Base-by-base conservation (phyloP, 345 rosid genomes). In the Lagerstroemia speciosa region DNA sequence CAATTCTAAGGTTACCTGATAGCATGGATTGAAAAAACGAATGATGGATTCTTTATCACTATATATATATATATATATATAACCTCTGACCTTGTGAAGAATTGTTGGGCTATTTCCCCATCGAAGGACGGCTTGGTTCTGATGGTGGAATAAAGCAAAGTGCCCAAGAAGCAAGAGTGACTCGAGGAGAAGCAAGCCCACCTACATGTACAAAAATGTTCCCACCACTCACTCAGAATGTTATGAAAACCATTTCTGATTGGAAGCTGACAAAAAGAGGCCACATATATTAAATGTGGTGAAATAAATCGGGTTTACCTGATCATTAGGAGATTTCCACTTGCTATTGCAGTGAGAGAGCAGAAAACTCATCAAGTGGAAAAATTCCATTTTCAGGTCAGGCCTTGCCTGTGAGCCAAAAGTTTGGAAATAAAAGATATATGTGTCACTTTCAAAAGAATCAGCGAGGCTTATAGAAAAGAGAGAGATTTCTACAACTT, bases 81-180 rank as follows among this genome's bases (percentile, higher is more conserved):
- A 63, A 30, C 64, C 60, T 76, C 88, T 78, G 63, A 85, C 94
- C 91, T 89, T 86, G 78, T 89, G 94, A 72, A 89, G 91, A 75
- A 89, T 84, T 19, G 94, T 89, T 26, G 89, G 91, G 75, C 91
- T 82, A 70, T 86, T 86, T 68, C 91, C 89, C 94, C 94, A 89
- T 52, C 91, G 84, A 67, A 86, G 89, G 64, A 89, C 91, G 31
- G 88, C 94, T 77, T 86, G 94, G 80, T 86, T 89, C 69, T 81
- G 82, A 2, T 76, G 64, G 81, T 89, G 94, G 76, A 89, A 86
- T 78, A 89, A 76, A 30, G 91, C 82, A 72, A 89, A 89, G 76
- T 84, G 78, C 67, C 89, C 82, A 36, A 86, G 91, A 72, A 89
- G 89, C 76, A 79, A 73, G 52, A 89, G 79, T 15, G 87, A 82